These are phyloP conservation scores for Paracoccidioides lutzii DNA, from an alignment of 2,329 filamentous ascomycete genomes.

Conservation along the genomic window DNA sequence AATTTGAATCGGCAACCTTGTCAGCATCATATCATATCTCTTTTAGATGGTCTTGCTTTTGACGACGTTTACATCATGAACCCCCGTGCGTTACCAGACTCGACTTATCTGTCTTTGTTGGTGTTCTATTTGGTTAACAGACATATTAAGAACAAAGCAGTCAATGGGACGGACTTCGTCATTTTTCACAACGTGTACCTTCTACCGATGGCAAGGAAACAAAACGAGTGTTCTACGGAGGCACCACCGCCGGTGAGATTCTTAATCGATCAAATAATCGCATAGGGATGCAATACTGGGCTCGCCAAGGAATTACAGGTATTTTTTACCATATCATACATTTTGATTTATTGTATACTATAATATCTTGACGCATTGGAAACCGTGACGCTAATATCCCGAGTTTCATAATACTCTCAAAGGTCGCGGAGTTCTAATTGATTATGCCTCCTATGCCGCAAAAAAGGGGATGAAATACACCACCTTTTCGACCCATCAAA, in stretches of 20 bases:
- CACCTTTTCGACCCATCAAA: constrained; percentile 30
- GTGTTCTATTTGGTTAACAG: constrained; percentile 6
- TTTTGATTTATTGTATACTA: not conserved
- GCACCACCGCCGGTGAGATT: constrained; percentile 36
- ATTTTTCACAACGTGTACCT: constrained; percentile 34
- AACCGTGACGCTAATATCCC: not conserved
- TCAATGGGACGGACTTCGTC: constrained; percentile 41
- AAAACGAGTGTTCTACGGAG: constrained; percentile 38
- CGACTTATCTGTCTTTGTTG: not conserved
- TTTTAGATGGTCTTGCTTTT: constrained; percentile 37
- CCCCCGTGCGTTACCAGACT: constrained; percentile 25
- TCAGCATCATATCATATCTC: constrained; percentile 38
- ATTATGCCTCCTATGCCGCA: constrained; percentile 37
- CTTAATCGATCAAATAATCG: constrained; percentile 31
- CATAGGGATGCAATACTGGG: constrained; percentile 40
- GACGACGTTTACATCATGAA: constrained; percentile 41
- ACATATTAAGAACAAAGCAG: constrained; percentile 31
- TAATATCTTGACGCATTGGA: not conserved
- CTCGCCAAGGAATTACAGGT: constrained; percentile 35
- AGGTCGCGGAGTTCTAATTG: constrained; percentile 41
- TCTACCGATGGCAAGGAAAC: constrained; percentile 17
- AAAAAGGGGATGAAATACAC: constrained; percentile 28
- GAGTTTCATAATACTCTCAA: constrained; percentile 3
- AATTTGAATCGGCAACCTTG: constrained; percentile 41
- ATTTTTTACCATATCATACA: constrained; percentile 2